Conservation (phyloP, 2,329 filamentous ascomycete species). For the Penicillium sp. region DNA sequence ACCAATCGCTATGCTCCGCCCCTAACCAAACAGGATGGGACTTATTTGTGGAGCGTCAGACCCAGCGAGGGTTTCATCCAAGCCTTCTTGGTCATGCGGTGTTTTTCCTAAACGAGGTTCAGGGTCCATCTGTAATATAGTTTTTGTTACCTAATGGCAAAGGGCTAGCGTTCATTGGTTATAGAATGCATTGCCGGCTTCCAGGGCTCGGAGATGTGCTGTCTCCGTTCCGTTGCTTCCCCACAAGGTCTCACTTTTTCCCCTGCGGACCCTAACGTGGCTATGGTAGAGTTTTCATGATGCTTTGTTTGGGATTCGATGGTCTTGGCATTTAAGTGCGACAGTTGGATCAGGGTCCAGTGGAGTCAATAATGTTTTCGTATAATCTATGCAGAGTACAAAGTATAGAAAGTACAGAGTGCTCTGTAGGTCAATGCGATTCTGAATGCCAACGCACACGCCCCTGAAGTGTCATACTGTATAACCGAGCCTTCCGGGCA, state of each 20-base stretch:
- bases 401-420: neutral
- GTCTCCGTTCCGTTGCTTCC: neutral
- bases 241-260: neutral
- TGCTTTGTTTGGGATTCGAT: neutral
- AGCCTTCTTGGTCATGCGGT: constrained; percentile 7
- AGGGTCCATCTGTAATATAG: neutral
- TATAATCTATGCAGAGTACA: too few species aligned
- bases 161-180: neutral
- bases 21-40: neutral
- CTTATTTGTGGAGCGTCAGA: neutral
- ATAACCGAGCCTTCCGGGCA: neutral
- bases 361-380: neutral
- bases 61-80: constrained; percentile 8
- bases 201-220: neutral
- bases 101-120: constrained; percentile 6
- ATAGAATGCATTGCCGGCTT: neutral
- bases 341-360: neutral
- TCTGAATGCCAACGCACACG: neutral
- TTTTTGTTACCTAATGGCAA: neutral
- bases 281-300: neutral
- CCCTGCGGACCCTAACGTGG: neutral
- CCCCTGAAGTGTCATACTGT: neutral
- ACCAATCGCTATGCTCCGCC: neutral
- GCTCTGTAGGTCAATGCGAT: neutral
- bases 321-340: neutral